These are phyloP conservation scores for Pyrenula massariospora DNA, from an alignment of 495 filamentous ascomycete genomes.

Conservation along the genomic window DNA sequence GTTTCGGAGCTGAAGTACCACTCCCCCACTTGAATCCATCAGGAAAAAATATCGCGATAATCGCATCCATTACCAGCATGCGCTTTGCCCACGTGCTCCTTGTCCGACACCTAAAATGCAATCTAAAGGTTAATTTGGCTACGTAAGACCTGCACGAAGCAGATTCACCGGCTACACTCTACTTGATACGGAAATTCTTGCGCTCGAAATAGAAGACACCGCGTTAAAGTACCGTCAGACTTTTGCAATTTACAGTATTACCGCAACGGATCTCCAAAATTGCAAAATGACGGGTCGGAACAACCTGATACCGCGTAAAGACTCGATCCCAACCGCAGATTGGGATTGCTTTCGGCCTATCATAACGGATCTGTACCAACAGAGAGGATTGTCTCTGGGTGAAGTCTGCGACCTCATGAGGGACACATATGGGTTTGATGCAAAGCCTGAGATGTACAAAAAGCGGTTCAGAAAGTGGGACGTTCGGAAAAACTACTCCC, in stretches of 20 bases:
- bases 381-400: neutral
- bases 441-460: neutral
- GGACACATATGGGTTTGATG: neutral
- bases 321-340: neutral
- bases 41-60: no score
- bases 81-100: no score
- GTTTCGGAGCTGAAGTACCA: no score
- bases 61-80: no score
- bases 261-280: neutral
- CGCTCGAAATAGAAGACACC: no score
- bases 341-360: neutral
- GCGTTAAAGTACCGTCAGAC: no score
- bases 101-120: no score
- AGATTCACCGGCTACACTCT: neutral
- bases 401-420: neutral
- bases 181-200: neutral
- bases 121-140: no score
- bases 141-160: neutral
- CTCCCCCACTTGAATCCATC: no score
- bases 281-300: neutral
- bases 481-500: neutral
- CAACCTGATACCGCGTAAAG: neutral
- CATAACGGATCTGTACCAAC: neutral
- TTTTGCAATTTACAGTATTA: neutral
- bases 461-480: neutral